These are phyloP conservation scores for Globisporangium mamillatum DNA, from an alignment of 352 stramenopile species.

Conservation along the genomic window DNA sequence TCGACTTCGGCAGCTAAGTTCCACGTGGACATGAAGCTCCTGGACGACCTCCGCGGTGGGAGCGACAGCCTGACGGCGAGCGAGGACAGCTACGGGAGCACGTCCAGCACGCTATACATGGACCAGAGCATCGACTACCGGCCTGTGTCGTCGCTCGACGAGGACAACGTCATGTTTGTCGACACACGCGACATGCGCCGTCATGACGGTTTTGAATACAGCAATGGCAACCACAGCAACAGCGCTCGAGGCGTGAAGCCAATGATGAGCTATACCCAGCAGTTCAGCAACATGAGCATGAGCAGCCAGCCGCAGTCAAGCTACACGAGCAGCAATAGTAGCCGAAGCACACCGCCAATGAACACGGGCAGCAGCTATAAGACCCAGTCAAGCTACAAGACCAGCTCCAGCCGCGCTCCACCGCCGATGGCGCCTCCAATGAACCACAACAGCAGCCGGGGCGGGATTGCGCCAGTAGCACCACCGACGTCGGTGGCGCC, in stretches of 20 bases:
- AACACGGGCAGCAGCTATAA: neutral
- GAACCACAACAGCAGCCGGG: neutral
- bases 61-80: conserved; percentile 30
- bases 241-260: neutral
- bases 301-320: neutral
- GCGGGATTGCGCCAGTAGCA: neutral
- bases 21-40: conserved; percentile 40
- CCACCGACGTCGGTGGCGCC: conserved; percentile 2
- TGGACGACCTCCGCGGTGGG: conserved; percentile 27
- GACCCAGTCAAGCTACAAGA: neutral
- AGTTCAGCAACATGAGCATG: conserved; percentile 8
- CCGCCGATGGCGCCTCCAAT: neutral
- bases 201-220: conserved; percentile 12
- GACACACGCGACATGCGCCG: conserved; percentile 39
- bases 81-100: conserved; percentile 38
- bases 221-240: neutral
- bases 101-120: conserved; percentile 9
- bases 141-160: conserved; percentile 32
- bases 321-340: neutral
- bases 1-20: conserved; percentile 17
- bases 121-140: conserved; percentile 26
- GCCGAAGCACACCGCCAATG: neutral
- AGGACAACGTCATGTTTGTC: conserved; percentile 38
- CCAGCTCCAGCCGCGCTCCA: neutral
- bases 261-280: conserved; percentile 5